phyloP scores from a whole-genome alignment of 2,329 filamentous ascomycete genomes.

The Aspergillus spinulosporus region DNA sequence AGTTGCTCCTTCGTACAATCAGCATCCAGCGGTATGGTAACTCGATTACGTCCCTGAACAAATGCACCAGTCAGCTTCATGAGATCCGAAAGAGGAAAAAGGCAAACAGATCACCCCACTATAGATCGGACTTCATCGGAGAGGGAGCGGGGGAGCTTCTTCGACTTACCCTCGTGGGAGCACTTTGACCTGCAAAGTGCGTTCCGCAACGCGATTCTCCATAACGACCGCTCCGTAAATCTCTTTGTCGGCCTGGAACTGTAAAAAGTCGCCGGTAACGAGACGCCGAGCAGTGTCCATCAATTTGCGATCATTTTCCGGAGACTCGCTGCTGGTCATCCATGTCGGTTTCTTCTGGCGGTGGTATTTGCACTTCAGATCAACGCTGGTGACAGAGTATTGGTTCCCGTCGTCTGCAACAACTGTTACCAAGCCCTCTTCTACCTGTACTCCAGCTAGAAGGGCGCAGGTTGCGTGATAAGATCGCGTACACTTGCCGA shows the following conservation, averaged over 20 bases:
- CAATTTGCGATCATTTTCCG: conserved; percentile 71
- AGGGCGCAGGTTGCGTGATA: conserved; percentile 96
- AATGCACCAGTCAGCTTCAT: conserved; percentile 19
- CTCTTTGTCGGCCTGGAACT: conserved; percentile 80
- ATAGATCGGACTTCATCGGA: background rate
- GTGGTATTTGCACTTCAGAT: conserved; percentile 94
- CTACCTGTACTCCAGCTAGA: conserved; percentile 86
- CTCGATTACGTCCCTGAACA: conserved; percentile 52
- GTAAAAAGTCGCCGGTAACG: conserved; percentile 73
- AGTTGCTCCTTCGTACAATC: conserved; percentile 52
- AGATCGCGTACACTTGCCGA: conserved; percentile 87
- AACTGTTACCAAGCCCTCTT: conserved; percentile 80
- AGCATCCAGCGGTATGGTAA: conserved; percentile 60
- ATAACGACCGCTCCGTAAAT: conserved; percentile 88
- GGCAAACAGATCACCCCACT: conserved; percentile 13
- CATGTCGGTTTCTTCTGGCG: conserved; percentile 82
- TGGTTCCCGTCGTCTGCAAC: conserved; percentile 88
- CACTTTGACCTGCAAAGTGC: conserved; percentile 75
- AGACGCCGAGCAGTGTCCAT: conserved; percentile 67
- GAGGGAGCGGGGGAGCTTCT: background rate
- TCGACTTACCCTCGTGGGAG: conserved; percentile 75
- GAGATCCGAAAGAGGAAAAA: conserved; percentile 15
- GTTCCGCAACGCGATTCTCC: conserved; percentile 76
- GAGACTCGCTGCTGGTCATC: conserved; percentile 59
- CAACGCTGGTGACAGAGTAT: conserved; percentile 87